A percentile compares a stretch with the other conserved stretches of the same genome.
These are phyloP conservation scores for Yamadazyma kanchanaburiensis DNA, from an alignment of 1,139 yeast species.

Conservation along the genomic window DNA sequence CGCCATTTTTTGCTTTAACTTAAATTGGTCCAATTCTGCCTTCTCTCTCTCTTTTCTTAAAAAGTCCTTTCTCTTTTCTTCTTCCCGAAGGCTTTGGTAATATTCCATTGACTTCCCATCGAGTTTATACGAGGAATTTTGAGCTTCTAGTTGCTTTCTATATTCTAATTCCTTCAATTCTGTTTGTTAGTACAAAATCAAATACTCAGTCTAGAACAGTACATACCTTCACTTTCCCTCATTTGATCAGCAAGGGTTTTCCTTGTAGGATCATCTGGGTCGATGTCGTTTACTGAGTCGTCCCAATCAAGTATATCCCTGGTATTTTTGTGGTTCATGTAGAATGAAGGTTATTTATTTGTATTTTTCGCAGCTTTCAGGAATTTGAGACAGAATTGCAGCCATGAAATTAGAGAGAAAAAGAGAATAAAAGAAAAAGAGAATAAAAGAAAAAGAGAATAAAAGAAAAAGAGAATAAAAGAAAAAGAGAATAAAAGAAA, in stretches of 20 bases:
- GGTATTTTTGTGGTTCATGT: too few relatives aligned
- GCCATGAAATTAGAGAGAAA: not conserved
- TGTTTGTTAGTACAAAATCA: slow-evolving; percentile 13
- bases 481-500: too few relatives aligned
- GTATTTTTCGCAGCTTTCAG: slow-evolving; percentile 6
- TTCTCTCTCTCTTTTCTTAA: slow-evolving; percentile 7
- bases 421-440: too few relatives aligned
- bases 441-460: too few relatives aligned
- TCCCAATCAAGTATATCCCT: too few relatives aligned
- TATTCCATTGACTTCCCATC: slow-evolving; percentile 27
- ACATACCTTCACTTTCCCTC: slow-evolving; percentile 30
- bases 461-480: too few relatives aligned
- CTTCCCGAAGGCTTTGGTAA: slow-evolving; percentile 21
- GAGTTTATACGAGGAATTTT: slow-evolving; percentile 37
- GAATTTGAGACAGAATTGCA: slow-evolving; percentile 3
- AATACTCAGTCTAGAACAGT: not conserved
- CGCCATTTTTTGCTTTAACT: slow-evolving; percentile 6
- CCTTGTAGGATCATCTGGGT: too few relatives aligned
- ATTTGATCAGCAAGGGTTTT: slow-evolving; percentile 37
- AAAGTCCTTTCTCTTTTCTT: slow-evolving; percentile 15
- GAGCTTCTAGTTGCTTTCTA: slow-evolving; percentile 29
- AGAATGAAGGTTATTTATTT: too few relatives aligned
- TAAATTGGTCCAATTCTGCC: slow-evolving; percentile 7
- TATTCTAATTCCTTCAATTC: slow-evolving; percentile 30
- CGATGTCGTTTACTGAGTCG: too few relatives aligned